Evolutionary conservation across 1,139 yeast species (phyloP), one percentile per base, ranked within the genome.

Genomic region (Suhomyces bolitotheri): DNA sequence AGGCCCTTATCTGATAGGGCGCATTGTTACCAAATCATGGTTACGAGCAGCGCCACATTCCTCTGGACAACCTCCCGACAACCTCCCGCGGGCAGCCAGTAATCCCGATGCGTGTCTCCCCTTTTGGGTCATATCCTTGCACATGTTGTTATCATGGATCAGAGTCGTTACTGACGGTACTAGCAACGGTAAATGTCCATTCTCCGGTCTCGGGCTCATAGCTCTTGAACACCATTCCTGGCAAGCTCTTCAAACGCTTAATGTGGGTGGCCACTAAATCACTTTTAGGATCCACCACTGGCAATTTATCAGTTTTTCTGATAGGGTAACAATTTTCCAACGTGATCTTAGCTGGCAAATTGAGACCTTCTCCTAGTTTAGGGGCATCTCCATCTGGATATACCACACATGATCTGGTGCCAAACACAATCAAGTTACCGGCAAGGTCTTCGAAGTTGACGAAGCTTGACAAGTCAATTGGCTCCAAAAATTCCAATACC

Each of bases 171-270:
- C 31, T 29, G 2, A 36, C 38, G 5, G 41, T 31, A 11, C 38
- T 16, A 7, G 25, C 26, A 17, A 78, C 75, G 16, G 69, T 68
- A 57, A 90, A 90, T 1, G 77, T 73, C 95, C 96, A 90, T 25
- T 82, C 74, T 23, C 98, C 98, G 3, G 84, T 73, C 15, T 69
- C 73, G 0, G 92, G 79, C 45, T 88, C 94, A 66, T 88, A 94
- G 36, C 81, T 74, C 22, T 77, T 73, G 61, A 89, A 92, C 44
- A 73, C 72, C 42, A 85, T 73, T 24, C 70, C 80, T 12, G 76
- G 73, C 41, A 80, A 65, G 22, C 62, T 62, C 62, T 85, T 80
- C 51, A 92, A 71, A 42, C 81, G 78, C 38, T 76, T 73, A 30
- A 87, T 72, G 55, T 88, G 96, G 51, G 73, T 76, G 50, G 72